Evolutionary conservation across 306 rosid species (phyloP).

Genomic region (Coriaria nepalensis): DNA sequence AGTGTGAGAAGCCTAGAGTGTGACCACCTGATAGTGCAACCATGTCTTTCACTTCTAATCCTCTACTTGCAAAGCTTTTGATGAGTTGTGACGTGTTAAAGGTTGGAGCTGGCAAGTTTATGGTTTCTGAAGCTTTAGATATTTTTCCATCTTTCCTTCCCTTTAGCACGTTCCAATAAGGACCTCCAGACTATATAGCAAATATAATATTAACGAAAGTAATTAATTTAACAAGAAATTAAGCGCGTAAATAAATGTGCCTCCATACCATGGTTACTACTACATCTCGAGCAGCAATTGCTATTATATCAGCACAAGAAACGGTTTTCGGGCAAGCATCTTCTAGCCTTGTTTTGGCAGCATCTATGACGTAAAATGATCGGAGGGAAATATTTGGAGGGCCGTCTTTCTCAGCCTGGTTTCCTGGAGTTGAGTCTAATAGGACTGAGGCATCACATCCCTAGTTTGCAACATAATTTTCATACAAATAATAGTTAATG

Average conservation of each 20-base stretch:
- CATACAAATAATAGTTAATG: background rate
- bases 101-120: conserved; percentile 53
- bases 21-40: conserved; percentile 78
- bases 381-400: conserved; percentile 46
- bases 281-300: conserved; percentile 72
- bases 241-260: background rate
- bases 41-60: conserved; percentile 45
- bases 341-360: conserved; percentile 58
- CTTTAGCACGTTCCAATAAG: conserved; percentile 46
- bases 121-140: conserved; percentile 51
- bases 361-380: conserved; percentile 52
- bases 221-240: background rate
- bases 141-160: conserved; percentile 76
- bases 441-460: conserved; percentile 69
- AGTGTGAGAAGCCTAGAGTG: conserved; percentile 61
- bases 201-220: background rate
- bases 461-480: conserved; percentile 11
- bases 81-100: conserved; percentile 38
- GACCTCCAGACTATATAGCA: conserved; percentile 49
- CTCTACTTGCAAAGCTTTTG: conserved; percentile 45
- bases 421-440: conserved; percentile 38
- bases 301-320: conserved; percentile 61
- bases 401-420: conserved; percentile 60
- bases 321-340: conserved; percentile 45
- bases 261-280: conserved; percentile 37